Percentiles rank a stretch among this genome's conserved stretches.
Conservation (phyloP, 163 green algal species). For the Scenedesmus sp. region DNA sequence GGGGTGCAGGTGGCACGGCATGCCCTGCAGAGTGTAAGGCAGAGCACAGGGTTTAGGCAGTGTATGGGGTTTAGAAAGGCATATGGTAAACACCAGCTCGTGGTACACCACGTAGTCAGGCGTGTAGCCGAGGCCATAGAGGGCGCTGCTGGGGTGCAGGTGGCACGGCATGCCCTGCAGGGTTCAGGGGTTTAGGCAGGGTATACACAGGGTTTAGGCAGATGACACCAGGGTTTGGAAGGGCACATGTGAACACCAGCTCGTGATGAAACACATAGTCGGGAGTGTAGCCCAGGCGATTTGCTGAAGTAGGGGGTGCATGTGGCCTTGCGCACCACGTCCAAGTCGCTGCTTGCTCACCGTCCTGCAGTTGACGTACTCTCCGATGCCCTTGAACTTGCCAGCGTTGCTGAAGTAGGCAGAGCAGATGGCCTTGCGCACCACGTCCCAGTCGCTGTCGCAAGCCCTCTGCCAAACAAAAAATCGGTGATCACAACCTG, state of each 20-base stretch:
- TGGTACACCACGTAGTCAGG: constrained; percentile 99
- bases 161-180: constrained; percentile 76
- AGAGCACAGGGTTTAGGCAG: neutral
- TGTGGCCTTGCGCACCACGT: constrained; percentile 51
- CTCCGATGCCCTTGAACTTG: constrained; percentile 95
- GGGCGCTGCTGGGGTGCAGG: constrained; percentile 89
- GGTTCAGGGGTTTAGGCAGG: neutral
- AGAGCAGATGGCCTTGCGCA: constrained; percentile 95
- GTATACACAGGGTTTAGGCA: neutral
- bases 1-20: constrained; percentile 92
- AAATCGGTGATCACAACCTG: neutral
- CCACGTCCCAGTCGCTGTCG: constrained; percentile 87
- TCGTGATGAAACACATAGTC: constrained; percentile 99
- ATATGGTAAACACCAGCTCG: constrained; percentile 95
- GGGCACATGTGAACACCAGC: constrained; percentile 86
- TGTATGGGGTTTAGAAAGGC: neutral
- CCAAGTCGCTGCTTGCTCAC: neutral
- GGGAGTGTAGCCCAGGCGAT: constrained; percentile 96
- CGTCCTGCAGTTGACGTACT: constrained; percentile 68
- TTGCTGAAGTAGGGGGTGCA: constrained; percentile 92
- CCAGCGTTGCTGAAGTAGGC: constrained; percentile 97
- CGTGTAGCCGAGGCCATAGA: constrained; percentile 98
- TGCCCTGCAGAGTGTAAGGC: constrained; percentile 60
- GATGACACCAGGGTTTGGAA: too few species aligned
- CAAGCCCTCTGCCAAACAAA: neutral